Evolutionary conservation across 1,139 yeast species (phyloP).

Genomic region (Hanseniaspora uvarum): DNA sequence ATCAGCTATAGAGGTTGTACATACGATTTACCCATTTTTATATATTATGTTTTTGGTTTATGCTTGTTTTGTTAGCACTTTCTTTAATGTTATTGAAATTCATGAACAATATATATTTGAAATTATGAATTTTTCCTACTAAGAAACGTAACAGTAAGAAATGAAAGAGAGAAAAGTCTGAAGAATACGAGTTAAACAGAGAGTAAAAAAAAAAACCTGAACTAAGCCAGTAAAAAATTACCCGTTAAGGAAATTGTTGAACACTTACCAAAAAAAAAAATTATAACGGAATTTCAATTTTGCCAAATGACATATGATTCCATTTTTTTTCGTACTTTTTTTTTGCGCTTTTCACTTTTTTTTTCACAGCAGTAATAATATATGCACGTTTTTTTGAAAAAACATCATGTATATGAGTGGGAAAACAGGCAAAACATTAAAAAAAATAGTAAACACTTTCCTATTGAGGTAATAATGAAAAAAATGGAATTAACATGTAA

Average conservation of each 20-base stretch:
- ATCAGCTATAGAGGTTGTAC: constrained; percentile 20
- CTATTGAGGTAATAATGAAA: not conserved
- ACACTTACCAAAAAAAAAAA: not conserved
- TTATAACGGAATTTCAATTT: not conserved
- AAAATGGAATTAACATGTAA: not conserved
- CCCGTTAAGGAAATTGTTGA: not conserved
- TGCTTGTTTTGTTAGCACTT: constrained; percentile 18
- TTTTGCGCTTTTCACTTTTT: not conserved
- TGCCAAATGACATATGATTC: not conserved
- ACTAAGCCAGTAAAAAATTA: not conserved
- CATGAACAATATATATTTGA: not conserved
- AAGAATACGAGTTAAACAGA: not conserved
- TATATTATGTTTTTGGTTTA: constrained; percentile 29
- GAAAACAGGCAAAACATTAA: too few species aligned
- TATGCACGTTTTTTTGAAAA: too few species aligned
- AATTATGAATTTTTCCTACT: not conserved
- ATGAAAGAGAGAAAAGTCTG: not conserved
- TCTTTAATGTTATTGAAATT: not conserved
- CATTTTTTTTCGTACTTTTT: not conserved
- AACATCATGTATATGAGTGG: too few species aligned
- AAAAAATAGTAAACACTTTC: too few species aligned
- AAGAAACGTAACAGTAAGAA: not conserved
- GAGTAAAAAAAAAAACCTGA: constrained; percentile 4
- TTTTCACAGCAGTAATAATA: too few species aligned
- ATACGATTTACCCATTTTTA: constrained; percentile 36